Evolutionary conservation across 2,329 filamentous ascomycete genomes (phyloP).

Genomic region (Fusarium clavum): DNA sequence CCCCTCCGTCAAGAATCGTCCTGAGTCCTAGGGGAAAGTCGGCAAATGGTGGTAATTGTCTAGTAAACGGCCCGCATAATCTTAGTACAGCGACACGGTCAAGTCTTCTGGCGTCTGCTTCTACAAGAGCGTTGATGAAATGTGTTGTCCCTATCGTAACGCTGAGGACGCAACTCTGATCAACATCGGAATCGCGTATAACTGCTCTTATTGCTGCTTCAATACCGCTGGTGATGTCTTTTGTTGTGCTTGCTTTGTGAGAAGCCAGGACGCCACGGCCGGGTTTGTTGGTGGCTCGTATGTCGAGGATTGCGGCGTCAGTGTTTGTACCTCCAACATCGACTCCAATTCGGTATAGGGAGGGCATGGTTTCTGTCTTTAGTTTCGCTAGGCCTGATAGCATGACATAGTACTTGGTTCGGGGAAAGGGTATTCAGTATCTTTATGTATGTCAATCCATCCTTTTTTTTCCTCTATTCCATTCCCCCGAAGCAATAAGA

Average conservation of each 20-base stretch:
- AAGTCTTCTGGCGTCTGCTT: slow-evolving; percentile 57
- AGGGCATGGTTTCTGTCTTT: slow-evolving; percentile 45
- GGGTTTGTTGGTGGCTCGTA: slow-evolving; percentile 50
- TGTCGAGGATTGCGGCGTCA: slow-evolving; percentile 59
- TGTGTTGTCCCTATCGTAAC: slow-evolving; percentile 64
- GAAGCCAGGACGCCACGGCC: slow-evolving; percentile 59
- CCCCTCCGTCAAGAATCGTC: slow-evolving; percentile 56
- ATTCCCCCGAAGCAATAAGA: background rate
- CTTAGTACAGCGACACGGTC: slow-evolving; percentile 59
- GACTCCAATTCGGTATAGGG: slow-evolving; percentile 58
- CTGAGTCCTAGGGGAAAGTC: slow-evolving; percentile 58
- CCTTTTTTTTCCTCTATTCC: background rate
- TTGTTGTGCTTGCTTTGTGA: slow-evolving; percentile 61
- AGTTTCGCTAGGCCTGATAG: slow-evolving; percentile 3
- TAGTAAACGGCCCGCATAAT: slow-evolving; percentile 59
- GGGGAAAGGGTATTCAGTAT: background rate
- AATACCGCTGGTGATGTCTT: slow-evolving; percentile 63
- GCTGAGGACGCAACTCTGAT: slow-evolving; percentile 55
- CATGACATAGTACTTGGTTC: slow-evolving; percentile 2
- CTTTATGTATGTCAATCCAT: background rate
- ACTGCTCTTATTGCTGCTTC: slow-evolving; percentile 59
- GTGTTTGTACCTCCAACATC: slow-evolving; percentile 57
- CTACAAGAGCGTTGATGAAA: slow-evolving; percentile 63
- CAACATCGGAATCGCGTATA: slow-evolving; percentile 52
- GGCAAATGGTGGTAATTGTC: slow-evolving; percentile 58